These are phyloP conservation scores for Colletotrichum sp. DNA, from an alignment of 2,329 filamentous ascomycete species.

Conservation along the genomic window DNA sequence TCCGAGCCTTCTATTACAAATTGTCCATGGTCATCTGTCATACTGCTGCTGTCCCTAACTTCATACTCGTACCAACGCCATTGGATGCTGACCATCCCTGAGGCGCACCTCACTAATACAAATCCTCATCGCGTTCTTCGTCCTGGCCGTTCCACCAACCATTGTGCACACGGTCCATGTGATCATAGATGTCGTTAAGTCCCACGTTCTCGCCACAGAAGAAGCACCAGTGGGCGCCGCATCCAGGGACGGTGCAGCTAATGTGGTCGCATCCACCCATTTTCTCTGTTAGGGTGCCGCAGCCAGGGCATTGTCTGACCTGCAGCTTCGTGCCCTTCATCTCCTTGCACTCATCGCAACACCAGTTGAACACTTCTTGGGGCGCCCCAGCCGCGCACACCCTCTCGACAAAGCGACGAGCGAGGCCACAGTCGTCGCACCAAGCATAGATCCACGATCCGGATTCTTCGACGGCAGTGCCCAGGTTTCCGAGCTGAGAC, in stretches of 20 bases:
- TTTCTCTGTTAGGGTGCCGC: constrained; percentile 40
- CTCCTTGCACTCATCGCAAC: constrained; percentile 43
- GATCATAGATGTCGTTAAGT: constrained; percentile 36
- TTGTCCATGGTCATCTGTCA: too few relatives aligned
- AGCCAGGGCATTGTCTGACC: constrained; percentile 40
- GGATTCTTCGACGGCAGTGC: constrained; percentile 41
- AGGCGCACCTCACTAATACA: background rate
- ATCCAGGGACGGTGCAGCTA: constrained; percentile 32
- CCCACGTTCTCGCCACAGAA: constrained; percentile 36
- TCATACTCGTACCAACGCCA: too few relatives aligned
- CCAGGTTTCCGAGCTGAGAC: constrained; percentile 40
- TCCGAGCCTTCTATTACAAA: background rate
- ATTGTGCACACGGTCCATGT: constrained; percentile 38
- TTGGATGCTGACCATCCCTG: too few relatives aligned
- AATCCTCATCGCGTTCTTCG: constrained; percentile 7
- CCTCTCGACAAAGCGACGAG: constrained; percentile 45
- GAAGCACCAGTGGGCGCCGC: constrained; percentile 45
- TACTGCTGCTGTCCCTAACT: too few relatives aligned
- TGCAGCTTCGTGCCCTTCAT: constrained; percentile 5
- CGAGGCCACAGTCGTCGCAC: constrained; percentile 48
- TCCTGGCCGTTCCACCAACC: constrained; percentile 29
- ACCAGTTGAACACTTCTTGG: constrained; percentile 40
- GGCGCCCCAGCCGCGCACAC: constrained; percentile 47
- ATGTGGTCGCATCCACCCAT: constrained; percentile 45
- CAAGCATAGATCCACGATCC: constrained; percentile 53